Conservation (phyloP, 805 yeast genomes). For the Metschnikowia baotianmanensis region DNA sequence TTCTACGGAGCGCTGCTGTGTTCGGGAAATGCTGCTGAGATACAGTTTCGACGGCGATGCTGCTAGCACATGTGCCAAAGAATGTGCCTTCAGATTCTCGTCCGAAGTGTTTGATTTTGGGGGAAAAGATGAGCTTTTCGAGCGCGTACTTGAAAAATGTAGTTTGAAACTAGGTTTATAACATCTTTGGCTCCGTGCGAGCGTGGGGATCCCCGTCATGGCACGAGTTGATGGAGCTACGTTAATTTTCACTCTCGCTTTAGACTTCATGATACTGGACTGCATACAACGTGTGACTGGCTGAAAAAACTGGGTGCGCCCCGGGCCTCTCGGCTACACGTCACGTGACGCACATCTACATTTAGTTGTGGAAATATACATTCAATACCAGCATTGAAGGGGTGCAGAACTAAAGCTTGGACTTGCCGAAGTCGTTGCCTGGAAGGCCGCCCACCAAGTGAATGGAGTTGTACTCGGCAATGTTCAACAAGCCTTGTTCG, state of each 20-base stretch:
- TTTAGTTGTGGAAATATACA: too few relatives aligned
- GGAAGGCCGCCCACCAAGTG: constrained; percentile 25
- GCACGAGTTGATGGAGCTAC: too few relatives aligned
- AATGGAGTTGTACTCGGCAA: constrained; percentile 52
- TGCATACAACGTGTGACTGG: background rate
- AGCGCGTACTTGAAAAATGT: background rate
- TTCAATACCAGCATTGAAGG: too few relatives aligned
- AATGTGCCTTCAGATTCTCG: background rate
- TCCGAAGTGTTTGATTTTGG: background rate
- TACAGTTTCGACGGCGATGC: background rate
- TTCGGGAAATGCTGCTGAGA: background rate
- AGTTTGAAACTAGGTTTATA: background rate
- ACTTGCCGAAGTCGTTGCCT: constrained; percentile 1
- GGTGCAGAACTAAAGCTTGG: constrained; percentile 10
- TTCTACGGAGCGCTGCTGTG: background rate
- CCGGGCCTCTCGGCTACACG: background rate
- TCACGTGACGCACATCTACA: background rate
- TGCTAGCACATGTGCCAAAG: constrained; percentile 1
- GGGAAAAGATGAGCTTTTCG: background rate
- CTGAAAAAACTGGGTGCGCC: too few relatives aligned
- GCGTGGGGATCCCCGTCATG: background rate
- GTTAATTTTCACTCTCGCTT: too few relatives aligned
- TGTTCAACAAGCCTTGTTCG: constrained; percentile 48
- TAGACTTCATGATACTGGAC: too few relatives aligned
- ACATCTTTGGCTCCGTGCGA: constrained; percentile 1